Base-by-base conservation (phyloP, 1,139 yeast species). In the Taphrina communis region DNA sequence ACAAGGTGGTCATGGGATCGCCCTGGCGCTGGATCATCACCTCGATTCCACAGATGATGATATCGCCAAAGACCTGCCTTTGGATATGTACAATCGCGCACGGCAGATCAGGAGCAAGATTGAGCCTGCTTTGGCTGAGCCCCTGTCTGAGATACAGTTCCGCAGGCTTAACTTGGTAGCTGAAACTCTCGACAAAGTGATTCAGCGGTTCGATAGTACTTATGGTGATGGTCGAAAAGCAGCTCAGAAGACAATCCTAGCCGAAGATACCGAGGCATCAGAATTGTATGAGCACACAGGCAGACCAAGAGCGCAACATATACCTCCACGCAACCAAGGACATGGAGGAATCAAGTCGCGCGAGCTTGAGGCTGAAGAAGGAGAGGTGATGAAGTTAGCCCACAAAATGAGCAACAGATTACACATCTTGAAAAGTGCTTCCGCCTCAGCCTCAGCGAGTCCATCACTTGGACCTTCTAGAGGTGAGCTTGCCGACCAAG, bases 341-440 rank as follows among this genome's bases (percentile, higher is more conserved):
- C n/a, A 21, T n/a, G 53, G 38, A 6, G 51, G 59, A 35, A 25
- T 35, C 25, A 63, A 63, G 31, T 63, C 67, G 25, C 46, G 67
- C 6, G 55, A 53, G 36, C 55, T 63, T 19, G 67, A 63, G 36
- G 60, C 60, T 6, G 67, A 63, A 21, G 67, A 63, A 38, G 67
- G 67, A 9, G 67, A 63, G 46, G 46, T 63, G 38, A 63, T 63
- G 67, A 56, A 56, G 21, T 41, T 63, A 51, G 61, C 67, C 14
- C 52, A 63, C 48, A 44, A 39, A 14, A 63, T 63, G 67, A 42
- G 55, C n/a, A 35, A 53, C n/a, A 53, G 67, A n/a, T 19, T 63
- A 21, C 39, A 42, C 12, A 53, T 63, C 31, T 61, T 63, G 48
- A 44, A 56, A 19, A 41, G 53, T n/a, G 59, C 66, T 12, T 39